Base-by-base conservation (phyloP, 495 filamentous ascomycete genomes). In the Hypomontagnella submonticulosa region DNA sequence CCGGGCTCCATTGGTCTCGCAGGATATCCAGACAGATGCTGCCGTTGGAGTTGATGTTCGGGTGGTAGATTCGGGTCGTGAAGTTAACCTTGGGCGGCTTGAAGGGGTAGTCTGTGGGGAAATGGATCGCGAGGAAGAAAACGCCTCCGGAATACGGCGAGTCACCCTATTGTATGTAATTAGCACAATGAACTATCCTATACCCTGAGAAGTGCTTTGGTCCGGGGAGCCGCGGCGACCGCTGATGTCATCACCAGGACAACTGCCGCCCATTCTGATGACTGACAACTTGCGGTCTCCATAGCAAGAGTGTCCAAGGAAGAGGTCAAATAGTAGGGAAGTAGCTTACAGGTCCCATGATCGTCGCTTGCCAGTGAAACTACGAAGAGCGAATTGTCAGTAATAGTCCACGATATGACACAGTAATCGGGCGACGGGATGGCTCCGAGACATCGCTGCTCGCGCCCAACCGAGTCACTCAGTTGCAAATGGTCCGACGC, bases 51-150 rank as follows among this genome's bases (percentile, higher is more conserved):
- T 99, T 99, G 92, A 99, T 99, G 81, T 99, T 99, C 73, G 95
- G 95, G 84, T 99, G 95, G 77, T 99, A 98, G 85, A 99, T 98
- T 72, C 95, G 89, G 52, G 95, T 99, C 63, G 92, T 97, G 86
- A 99, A 99, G 89, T 97, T 97, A 80, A 99, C 95, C 87, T 99
- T 99, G 54, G 95, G 95, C 38, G 95, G 96, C 88, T 99, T 99
- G 87, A 99, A 99, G 4, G 95, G 95, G 80, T 99, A 99, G 84
- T 99, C 95, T 83, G 95, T 99, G 65, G 95, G 95, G 86, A 99
- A 99, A 82, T 97, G 92, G 73, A 99, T 99, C 59, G 89, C 87
- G 52, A 99, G 84, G 88, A 99, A 99, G 87, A 99, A 99, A 67
- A 99, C 94, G 70, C 95, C 95, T 72, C 92, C 91, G 13, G 92